A percentile compares a stretch with the other conserved stretches of the same genome.
Evolutionary conservation across 2,329 filamentous ascomycete genomes (phyloP).

Genomic region (Lithohypha guttulata): DNA sequence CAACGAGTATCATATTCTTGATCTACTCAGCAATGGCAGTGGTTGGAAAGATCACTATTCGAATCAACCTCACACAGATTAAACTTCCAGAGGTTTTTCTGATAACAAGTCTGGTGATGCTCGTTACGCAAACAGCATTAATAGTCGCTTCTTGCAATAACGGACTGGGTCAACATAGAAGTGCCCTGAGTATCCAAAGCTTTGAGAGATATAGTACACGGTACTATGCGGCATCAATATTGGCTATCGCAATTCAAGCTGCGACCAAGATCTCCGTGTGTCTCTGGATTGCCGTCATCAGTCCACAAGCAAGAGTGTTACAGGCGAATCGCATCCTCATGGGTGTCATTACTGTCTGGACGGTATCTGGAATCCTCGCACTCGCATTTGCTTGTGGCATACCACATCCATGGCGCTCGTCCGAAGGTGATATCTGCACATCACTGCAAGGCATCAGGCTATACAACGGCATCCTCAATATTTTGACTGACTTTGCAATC

Average conservation of each 20-base stretch:
- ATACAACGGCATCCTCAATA: constrained; percentile 2
- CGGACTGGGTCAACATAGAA: neutral
- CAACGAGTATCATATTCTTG: constrained; percentile 1
- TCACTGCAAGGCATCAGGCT: neutral
- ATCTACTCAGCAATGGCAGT: neutral
- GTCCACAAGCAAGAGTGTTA: constrained; percentile 15
- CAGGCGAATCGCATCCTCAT: constrained; percentile 15
- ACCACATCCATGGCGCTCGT: constrained; percentile 18
- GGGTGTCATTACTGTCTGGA: constrained; percentile 16
- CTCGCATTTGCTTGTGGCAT: constrained; percentile 20
- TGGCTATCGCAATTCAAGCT: neutral
- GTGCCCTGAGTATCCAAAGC: neutral
- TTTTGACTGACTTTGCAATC: constrained; percentile 10
- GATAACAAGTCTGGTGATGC: neutral
- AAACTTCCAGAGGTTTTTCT: neutral
- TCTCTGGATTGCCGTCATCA: constrained; percentile 21
- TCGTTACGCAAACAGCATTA: neutral
- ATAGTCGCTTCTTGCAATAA: neutral
- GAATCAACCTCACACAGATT: neutral
- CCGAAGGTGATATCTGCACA: constrained; percentile 14
- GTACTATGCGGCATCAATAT: neutral
- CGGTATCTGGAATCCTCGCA: constrained; percentile 14
- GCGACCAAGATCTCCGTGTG: constrained; percentile 13
- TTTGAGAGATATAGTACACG: neutral
- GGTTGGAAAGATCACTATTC: neutral